These are phyloP conservation scores for Aspergillus sclerotioniger DNA, from an alignment of 495 filamentous ascomycete genomes.

Conservation along the genomic window DNA sequence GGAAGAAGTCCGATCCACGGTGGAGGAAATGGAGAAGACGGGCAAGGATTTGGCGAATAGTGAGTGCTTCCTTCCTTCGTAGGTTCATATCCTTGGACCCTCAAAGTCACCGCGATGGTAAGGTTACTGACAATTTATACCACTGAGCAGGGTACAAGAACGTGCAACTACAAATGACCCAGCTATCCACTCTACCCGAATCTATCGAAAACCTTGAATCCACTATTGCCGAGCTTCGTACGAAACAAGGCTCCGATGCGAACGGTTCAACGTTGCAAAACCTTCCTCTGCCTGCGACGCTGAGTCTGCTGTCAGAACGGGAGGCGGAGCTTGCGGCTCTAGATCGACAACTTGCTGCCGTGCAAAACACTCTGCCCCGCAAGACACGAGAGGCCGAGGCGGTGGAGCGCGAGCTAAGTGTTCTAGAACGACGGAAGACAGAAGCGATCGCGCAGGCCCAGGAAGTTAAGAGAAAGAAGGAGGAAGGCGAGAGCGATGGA, in stretches of 20 bases:
- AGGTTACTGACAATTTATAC: slow-evolving; percentile 6
- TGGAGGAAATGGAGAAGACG: slow-evolving; percentile 66
- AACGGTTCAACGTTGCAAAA: slow-evolving; percentile 37
- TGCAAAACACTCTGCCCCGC: slow-evolving; percentile 64
- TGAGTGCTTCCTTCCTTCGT: slow-evolving; percentile 25
- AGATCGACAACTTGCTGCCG: slow-evolving; percentile 63
- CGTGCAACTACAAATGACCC: slow-evolving; percentile 58
- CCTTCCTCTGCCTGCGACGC: slow-evolving; percentile 39
- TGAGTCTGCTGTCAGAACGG: slow-evolving; percentile 48
- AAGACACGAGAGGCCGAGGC: slow-evolving; percentile 71
- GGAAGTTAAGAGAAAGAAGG: slow-evolving; percentile 78
- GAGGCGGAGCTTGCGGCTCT: slow-evolving; percentile 63
- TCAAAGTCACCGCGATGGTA: background rate
- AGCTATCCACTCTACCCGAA: slow-evolving; percentile 59
- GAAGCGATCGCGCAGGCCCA: slow-evolving; percentile 66
- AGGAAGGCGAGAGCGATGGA: slow-evolving; percentile 72
- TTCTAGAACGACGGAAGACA: slow-evolving; percentile 67
- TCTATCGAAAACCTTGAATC: slow-evolving; percentile 61
- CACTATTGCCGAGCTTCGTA: slow-evolving; percentile 54
- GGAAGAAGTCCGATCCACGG: slow-evolving; percentile 69
- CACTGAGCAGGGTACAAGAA: slow-evolving; percentile 54
- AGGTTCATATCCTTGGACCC: too few species aligned
- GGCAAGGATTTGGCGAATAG: slow-evolving; percentile 57
- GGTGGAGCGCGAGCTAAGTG: slow-evolving; percentile 66
- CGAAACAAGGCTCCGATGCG: slow-evolving; percentile 41